Evolutionary conservation across 2,329 filamentous ascomycete genomes (phyloP), one percentile per base, ranked within the genome.

Genomic region (Ustilaginoidea virens): DNA sequence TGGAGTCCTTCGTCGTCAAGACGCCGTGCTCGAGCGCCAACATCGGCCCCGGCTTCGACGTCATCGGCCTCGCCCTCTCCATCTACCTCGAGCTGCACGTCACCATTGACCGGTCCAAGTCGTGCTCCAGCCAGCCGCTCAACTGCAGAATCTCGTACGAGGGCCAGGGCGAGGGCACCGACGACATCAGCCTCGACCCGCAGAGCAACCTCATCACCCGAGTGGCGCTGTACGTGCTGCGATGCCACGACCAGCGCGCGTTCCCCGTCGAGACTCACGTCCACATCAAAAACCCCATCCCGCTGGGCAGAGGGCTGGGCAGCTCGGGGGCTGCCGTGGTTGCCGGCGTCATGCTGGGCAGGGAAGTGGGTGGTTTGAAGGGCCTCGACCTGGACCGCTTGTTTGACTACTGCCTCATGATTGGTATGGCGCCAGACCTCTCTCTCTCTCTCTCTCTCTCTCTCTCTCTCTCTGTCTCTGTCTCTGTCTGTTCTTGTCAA

Each of bases 331-430:
- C 90, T 4, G 90, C 90, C 7, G 87, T 96, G 12, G 90, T 96
- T 5, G 90, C 85, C 1, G 90, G 90, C 39, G 87, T 94, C n/a
- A 72, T 85, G 53, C 65, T 98, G 25, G 90, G 78, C 23, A 93
- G 90, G 58, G 78, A 92, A 51, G 80, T 90, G 26, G 87, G 86
- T 21, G 68, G 77, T 18, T 65, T 98, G 36, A 64, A 76, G 25
- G 61, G 68, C 23, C 60, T 98, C 37, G 73, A 71, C 33, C 76
- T 81, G 45, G 79, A 82, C 39, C 69, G 90, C 22, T 69, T 98
- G 49, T 76, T 98, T 44, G 90, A 98, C 56, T 98, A 85, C 53
- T 93, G 83, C 49, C 63, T 98, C 40, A 98, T 98, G 90, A 92
- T 94, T 54, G 81, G 76, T 79, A n/a, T n/a, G n/a, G n/a, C n/a